Conservation (phyloP, 2,329 filamentous ascomycete species). For the Didymosphaeria variabile region DNA sequence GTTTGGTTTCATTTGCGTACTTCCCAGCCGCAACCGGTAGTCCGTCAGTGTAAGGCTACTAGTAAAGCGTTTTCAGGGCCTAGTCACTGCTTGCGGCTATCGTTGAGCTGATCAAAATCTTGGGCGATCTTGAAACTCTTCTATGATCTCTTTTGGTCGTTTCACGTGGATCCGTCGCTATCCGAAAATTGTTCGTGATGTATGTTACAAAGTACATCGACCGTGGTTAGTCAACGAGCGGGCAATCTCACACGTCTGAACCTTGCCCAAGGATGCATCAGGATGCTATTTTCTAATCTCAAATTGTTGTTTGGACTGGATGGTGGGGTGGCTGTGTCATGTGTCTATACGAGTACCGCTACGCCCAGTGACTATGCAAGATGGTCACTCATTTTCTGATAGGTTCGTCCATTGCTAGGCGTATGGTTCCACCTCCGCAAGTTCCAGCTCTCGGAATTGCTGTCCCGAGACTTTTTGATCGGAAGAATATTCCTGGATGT, state of each 20-base stretch:
- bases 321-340: no score
- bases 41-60: not conserved
- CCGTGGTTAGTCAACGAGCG: not conserved
- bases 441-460: not conserved
- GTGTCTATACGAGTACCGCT: no score
- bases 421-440: no score
- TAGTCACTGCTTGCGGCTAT: not conserved
- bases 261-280: no score
- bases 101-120: not conserved
- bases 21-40: not conserved
- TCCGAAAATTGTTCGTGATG: not conserved
- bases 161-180: not conserved
- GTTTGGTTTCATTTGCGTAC: no score
- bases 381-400: no score
- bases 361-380: no score
- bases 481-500: not conserved
- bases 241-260: no score
- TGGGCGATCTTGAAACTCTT: not conserved
- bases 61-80: not conserved
- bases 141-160: not conserved
- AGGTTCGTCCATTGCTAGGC: no score
- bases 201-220: not conserved
- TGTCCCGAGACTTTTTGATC: not conserved
- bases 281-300: no score
- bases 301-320: no score